Evolutionary conservation across 2,329 filamentous ascomycete genomes (phyloP).

Genomic region (Calonectria pseudoreteaudii): DNA sequence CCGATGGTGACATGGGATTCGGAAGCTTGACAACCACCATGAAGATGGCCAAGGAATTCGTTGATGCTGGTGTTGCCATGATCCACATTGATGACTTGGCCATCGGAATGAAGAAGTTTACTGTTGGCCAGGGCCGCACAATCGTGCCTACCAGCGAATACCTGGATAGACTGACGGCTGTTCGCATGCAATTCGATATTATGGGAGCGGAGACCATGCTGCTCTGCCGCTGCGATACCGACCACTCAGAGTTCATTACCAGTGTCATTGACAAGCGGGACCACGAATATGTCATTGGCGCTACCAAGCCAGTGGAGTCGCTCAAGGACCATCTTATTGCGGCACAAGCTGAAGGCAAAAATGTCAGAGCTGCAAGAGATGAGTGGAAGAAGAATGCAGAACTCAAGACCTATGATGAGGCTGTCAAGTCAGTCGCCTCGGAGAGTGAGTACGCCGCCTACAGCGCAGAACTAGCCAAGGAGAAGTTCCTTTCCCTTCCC

Average conservation of each 20-base stretch:
- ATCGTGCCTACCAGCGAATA: slow-evolving; percentile 55
- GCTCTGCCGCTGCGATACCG: slow-evolving; percentile 52
- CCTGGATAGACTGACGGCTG: slow-evolving; percentile 48
- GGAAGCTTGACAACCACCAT: slow-evolving; percentile 53
- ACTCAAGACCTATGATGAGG: slow-evolving; percentile 50
- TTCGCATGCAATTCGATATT: slow-evolving; percentile 54
- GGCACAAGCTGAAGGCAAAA: slow-evolving; percentile 38
- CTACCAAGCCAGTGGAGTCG: slow-evolving; percentile 43
- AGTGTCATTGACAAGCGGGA: slow-evolving; percentile 50
- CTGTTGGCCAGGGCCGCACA: slow-evolving; percentile 53
- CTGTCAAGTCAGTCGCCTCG: slow-evolving; percentile 43
- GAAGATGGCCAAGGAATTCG: slow-evolving; percentile 55
- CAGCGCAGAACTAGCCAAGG: background rate
- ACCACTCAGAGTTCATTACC: slow-evolving; percentile 53
- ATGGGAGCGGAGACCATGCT: slow-evolving; percentile 54
- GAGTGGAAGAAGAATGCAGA: slow-evolving; percentile 48
- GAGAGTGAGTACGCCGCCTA: slow-evolving; percentile 45
- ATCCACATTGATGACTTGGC: slow-evolving; percentile 57
- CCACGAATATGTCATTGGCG: slow-evolving; percentile 53
- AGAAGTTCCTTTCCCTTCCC: slow-evolving; percentile 25
- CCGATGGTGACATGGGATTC: slow-evolving; percentile 58
- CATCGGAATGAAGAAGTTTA: slow-evolving; percentile 58
- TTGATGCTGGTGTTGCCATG: slow-evolving; percentile 57
- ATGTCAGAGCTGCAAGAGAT: slow-evolving; percentile 41
- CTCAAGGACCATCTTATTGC: background rate